phyloP scores from a whole-genome alignment of 2,329 filamentous ascomycete species.

The Apiospora phragmitis region DNA sequence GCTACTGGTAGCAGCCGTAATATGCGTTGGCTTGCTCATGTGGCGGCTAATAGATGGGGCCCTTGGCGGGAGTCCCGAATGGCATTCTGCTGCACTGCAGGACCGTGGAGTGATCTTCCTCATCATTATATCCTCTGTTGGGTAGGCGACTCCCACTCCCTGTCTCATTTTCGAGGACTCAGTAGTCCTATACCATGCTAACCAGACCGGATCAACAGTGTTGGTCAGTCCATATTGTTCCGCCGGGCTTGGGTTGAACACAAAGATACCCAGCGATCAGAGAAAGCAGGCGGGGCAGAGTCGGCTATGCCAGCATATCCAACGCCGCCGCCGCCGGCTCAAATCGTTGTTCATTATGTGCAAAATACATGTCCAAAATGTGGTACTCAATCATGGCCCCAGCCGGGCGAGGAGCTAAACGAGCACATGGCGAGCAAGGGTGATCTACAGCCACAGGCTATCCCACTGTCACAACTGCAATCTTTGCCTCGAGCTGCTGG shows the following conservation, averaged over 20 bases:
- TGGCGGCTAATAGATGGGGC: not conserved
- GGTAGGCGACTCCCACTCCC: not conserved
- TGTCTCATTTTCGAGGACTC: not conserved
- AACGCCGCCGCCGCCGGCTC: not conserved
- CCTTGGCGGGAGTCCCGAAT: not conserved
- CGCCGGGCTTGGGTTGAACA: slow-evolving; percentile 5
- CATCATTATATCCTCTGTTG: not conserved
- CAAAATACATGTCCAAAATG: slow-evolving; percentile 12
- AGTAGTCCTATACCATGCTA: not conserved
- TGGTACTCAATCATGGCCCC: slow-evolving; percentile 7
- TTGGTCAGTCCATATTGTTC: not conserved
- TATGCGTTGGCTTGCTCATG: not conserved
- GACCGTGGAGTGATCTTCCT: not conserved
- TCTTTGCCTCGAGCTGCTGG: not conserved
- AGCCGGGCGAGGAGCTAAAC: slow-evolving; percentile 10
- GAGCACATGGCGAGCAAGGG: slow-evolving; percentile 11
- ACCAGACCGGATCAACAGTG: not conserved
- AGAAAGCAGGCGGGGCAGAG: not conserved
- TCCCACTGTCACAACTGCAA: not conserved
- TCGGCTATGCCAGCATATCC: not conserved
- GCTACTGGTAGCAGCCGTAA: not conserved
- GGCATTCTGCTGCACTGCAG: not conserved
- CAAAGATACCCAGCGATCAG: too few relatives aligned
- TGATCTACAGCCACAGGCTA: slow-evolving; percentile 10
- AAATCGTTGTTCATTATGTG: slow-evolving; percentile 14